Evolutionary conservation across 1,284 basidiomycete genomes (phyloP).

Genomic region (Ceratobasidium sp.): DNA sequence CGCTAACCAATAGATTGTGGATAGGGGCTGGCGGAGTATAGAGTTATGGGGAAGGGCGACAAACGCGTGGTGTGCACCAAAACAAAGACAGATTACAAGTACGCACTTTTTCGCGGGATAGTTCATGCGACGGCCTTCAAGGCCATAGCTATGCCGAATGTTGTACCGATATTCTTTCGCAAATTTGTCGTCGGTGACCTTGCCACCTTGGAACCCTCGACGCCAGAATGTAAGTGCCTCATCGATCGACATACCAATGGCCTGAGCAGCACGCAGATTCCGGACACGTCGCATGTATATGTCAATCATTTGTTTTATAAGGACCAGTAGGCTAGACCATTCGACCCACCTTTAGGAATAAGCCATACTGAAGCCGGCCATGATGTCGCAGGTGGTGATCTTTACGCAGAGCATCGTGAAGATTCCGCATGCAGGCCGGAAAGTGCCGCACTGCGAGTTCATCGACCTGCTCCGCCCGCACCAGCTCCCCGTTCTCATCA

Average conservation of each 20-base stretch:
- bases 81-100: background rate
- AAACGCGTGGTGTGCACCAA: conserved; percentile 8
- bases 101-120: conserved; percentile 88
- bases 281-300: conserved; percentile 17
- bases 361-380: conserved; percentile 87
- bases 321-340: conserved; percentile 15
- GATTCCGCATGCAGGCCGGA: conserved; percentile 93
- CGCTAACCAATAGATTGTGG: background rate
- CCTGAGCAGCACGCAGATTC: conserved; percentile 57
- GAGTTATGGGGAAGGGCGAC: conserved; percentile 24
- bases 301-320: conserved; percentile 15
- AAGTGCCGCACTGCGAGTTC: conserved; percentile 86
- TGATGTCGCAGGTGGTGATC: conserved; percentile 93
- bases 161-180: conserved; percentile 99
- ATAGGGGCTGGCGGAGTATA: conserved; percentile 34
- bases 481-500: conserved; percentile 62
- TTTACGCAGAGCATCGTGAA: conserved; percentile 78
- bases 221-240: conserved; percentile 96
- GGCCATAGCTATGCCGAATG: conserved; percentile 92
- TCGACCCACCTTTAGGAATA: conserved; percentile 87
- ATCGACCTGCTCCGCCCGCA: conserved; percentile 95
- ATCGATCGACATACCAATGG: conserved; percentile 90
- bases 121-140: conserved; percentile 93
- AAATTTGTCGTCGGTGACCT: conserved; percentile 91
- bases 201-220: conserved; percentile 71